Base-by-base conservation (phyloP, 768 basidiomycete species). In the Polyporus arcularius region DNA sequence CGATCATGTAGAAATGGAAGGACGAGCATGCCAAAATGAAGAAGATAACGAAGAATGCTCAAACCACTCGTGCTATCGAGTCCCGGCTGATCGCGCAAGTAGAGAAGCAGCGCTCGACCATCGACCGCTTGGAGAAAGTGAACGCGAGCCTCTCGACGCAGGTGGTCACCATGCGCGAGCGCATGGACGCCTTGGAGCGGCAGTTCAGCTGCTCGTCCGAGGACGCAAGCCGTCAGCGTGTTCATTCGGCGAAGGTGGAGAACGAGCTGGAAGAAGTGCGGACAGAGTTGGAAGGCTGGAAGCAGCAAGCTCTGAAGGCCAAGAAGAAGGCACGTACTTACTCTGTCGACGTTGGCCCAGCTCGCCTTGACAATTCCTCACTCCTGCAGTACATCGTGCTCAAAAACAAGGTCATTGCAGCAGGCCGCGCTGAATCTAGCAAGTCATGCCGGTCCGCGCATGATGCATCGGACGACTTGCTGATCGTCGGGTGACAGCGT, bases 271-370 rank as follows among this genome's bases (percentile, higher is more conserved):
- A 62, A 7, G 61, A 53, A 2, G 28, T 42, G 38, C n/a, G 15
- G 28, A 15, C 6, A 4, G 52, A 62, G 56, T 40, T 53, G 28
- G 38, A 57, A 2, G n/a, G 41, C n/a, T 62, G 61, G 61, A 53
- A 45, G 40, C 55, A 62, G 14, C 51, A 46, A 3, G 55, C 55
- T 2, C 35, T 56, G 9, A 62, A 54, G 61, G 51, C 61, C 1
- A 62, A 53, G 56, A 53, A 45, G 53, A 62, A 62, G 61, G 61
- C 54, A 52, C 35, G 35, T 50, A 49, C 39, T 11, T 26, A 26
- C 18, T 41, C 12, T 39, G 16, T 40, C 21, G 21, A 26, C 15
- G 9, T 10, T 40, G 10, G 2, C 10, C 14, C 2, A 11, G 9
- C n/a, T 39, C 11, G 15, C 12, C 18, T 14, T 12, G 5, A 26